These are phyloP conservation scores for Phytophthora citrophthora DNA, from an alignment of 352 stramenopile genomes.

Conservation along the genomic window DNA sequence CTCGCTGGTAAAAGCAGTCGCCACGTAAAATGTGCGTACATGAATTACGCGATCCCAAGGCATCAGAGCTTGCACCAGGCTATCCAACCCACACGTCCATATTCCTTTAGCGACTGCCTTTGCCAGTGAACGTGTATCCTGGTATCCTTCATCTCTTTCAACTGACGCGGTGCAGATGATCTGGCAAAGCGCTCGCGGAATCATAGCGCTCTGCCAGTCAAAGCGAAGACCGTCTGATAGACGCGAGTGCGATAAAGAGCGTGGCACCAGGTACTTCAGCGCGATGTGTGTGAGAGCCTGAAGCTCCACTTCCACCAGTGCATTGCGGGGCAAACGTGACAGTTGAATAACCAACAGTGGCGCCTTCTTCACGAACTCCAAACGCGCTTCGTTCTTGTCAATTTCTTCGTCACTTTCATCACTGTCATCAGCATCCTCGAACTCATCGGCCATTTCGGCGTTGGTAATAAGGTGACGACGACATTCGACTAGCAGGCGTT, in stretches of 20 bases:
- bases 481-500: slow-evolving; percentile 25
- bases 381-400: slow-evolving; percentile 60
- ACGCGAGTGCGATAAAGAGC: slow-evolving; percentile 14
- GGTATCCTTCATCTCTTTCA: slow-evolving; percentile 1
- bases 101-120: slow-evolving; percentile 30
- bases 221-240: slow-evolving; percentile 23
- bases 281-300: slow-evolving; percentile 74
- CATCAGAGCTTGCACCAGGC: slow-evolving; percentile 51
- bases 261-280: slow-evolving; percentile 56
- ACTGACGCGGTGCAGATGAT: slow-evolving; percentile 48
- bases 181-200: slow-evolving; percentile 62
- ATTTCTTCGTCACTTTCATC: slow-evolving; percentile 80
- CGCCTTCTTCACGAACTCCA: slow-evolving; percentile 51
- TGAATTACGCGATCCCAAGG: slow-evolving; percentile 73
- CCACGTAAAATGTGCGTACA: slow-evolving; percentile 74
- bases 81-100: slow-evolving; percentile 36
- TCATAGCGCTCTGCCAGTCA: slow-evolving; percentile 40
- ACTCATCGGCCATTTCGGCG: slow-evolving; percentile 55
- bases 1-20: slow-evolving; percentile 55
- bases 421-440: slow-evolving; percentile 63
- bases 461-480: slow-evolving; percentile 47
- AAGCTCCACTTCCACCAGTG: slow-evolving; percentile 80
- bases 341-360: slow-evolving; percentile 72
- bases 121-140: slow-evolving; percentile 20
- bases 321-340: slow-evolving; percentile 70